phyloP scores from a whole-genome alignment of 179 eudicot species.

The Drosera spatulata region DNA sequence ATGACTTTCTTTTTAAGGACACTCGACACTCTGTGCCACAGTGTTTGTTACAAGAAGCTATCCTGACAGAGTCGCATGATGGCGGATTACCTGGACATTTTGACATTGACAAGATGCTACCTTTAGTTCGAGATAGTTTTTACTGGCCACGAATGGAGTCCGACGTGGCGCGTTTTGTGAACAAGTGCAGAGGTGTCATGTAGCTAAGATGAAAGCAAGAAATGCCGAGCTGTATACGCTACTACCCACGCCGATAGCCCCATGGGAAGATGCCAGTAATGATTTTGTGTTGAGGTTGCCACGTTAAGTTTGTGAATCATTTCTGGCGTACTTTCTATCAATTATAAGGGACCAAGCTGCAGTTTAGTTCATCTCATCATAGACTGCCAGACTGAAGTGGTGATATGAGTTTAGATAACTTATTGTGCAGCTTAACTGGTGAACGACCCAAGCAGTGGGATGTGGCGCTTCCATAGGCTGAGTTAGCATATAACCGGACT shows the following conservation, averaged over 20 bases:
- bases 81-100: background rate
- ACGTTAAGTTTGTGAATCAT: background rate
- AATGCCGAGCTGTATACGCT: background rate
- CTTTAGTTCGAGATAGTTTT: too few species aligned
- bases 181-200: too few species aligned
- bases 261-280: slow-evolving; percentile 4
- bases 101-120: background rate
- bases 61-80: background rate
- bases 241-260: background rate
- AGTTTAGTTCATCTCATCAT: background rate
- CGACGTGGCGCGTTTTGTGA: too few species aligned
- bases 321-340: background rate
- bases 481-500: background rate
- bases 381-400: background rate
- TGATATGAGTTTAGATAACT: background rate
- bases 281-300: background rate
- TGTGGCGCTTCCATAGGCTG: background rate
- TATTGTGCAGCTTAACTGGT: background rate
- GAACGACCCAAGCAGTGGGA: background rate
- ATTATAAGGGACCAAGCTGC: background rate
- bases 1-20: too few species aligned
- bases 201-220: too few species aligned
- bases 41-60: background rate
- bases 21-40: background rate
- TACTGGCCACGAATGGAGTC: too few species aligned